A percentile compares a stretch with the other conserved stretches of the same genome.
These are phyloP conservation scores for Chlorella sp. DNA, from an alignment of 139 green algal species.

Conservation along the genomic window DNA sequence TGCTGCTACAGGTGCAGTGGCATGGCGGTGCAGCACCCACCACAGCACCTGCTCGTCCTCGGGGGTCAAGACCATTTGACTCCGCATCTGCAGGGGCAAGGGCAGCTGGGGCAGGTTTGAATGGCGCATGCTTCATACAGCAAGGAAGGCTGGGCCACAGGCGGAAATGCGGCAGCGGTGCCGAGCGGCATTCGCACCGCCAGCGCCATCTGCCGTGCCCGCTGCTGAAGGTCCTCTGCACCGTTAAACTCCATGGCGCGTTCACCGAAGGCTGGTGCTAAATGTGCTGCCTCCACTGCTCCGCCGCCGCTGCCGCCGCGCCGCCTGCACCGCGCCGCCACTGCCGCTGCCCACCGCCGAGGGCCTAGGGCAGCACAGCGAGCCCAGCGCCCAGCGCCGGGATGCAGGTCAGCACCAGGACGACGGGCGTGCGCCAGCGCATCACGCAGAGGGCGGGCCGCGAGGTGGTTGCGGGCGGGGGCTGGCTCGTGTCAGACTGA, in stretches of 20 bases:
- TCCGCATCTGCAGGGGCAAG: conserved; percentile 23
- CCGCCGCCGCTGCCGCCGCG: not conserved
- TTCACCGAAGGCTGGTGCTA: not conserved
- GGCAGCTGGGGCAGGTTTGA: not conserved
- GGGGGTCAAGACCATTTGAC: conserved; percentile 18
- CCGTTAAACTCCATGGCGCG: not conserved
- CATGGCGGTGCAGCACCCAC: conserved; percentile 49
- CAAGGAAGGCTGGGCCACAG: too few relatives aligned
- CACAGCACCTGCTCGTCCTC: conserved; percentile 46
- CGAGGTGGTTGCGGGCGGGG: too few relatives aligned
- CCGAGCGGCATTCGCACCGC: not conserved
- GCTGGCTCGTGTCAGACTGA: too few relatives aligned
- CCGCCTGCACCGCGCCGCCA: not conserved
- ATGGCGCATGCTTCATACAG: too few relatives aligned
- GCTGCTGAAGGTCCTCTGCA: not conserved
- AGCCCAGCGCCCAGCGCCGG: not conserved
- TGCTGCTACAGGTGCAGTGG: not conserved
- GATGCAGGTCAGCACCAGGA: not conserved
- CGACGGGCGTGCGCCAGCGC: conserved; percentile 1
- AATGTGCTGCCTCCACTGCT: too few relatives aligned
- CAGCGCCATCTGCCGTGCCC: conserved; percentile 9
- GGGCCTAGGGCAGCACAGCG: not conserved
- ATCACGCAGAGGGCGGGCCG: too few relatives aligned
- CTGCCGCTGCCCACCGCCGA: too few relatives aligned
- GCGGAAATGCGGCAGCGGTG: not conserved